Base-by-base conservation (phyloP, 129 eudicot genomes). In the Mikania micrantha region DNA sequence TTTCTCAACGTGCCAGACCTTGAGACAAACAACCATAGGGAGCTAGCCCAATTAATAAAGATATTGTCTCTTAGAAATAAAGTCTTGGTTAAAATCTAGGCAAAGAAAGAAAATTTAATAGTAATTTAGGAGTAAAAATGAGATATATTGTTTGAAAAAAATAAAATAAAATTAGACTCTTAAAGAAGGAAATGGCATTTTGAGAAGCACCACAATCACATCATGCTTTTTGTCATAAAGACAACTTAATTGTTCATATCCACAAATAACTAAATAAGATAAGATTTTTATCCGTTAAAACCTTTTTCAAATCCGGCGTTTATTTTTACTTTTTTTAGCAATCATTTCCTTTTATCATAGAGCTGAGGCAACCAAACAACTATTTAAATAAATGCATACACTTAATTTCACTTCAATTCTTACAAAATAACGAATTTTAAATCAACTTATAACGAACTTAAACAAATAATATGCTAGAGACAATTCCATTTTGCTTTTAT, bases 151-250 rank as follows among this genome's bases (percentile, higher is more conserved):
- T n/a, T n/a, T n/a, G n/a, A n/a, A n/a, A n/a, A n/a, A n/a, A n/a
- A n/a, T n/a, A n/a, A n/a, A n/a, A n/a, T n/a, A n/a, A n/a, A n/a
- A n/a, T n/a, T n/a, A n/a, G n/a, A n/a, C n/a, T n/a, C n/a, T n/a
- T n/a, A n/a, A n/a, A n/a, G n/a, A 67, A 22, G 80, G 70, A 68
- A 45, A 59, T 27, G 24, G 56, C 62, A 44, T 28, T 75, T 75
- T 67, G 69, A 67, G 74, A 45, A 67, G 69, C 80, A 68, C 67
- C 74, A 67, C 45, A 34, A 75, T 75, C 74, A 75, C 69, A 75
- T 75, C 79, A 75, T 44, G 61, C 42, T 42, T 66, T 67, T 67
- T 49, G 69, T 63, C 68, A 42, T 56, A 24, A 31, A 73, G 27
- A 11, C 11, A 57, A 66, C 62, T 54, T 64, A 2, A 2, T 29